These are phyloP conservation scores for Leishmania tropica DNA, from an alignment of 208 protist genomes.

Conservation along the genomic window DNA sequence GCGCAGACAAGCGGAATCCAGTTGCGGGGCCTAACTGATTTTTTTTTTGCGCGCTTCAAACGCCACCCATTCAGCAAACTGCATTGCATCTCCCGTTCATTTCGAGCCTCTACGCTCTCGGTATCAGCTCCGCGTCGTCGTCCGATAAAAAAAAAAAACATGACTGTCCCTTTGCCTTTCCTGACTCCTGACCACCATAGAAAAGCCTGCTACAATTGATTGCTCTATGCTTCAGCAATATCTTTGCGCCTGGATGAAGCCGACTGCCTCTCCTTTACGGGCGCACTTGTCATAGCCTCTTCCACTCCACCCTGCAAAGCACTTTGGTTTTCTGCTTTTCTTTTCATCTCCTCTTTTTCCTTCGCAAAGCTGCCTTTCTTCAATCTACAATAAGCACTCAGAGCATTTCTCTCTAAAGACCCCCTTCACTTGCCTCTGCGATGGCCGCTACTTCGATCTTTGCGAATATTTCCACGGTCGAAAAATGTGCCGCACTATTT, in stretches of 20 bases:
- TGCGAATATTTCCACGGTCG: slow-evolving; percentile 43
- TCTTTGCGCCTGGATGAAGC: not conserved
- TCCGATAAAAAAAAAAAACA: not conserved
- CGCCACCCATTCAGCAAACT: not conserved
- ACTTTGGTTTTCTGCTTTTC: not conserved
- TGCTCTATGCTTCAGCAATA: not conserved
- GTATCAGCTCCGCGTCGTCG: not conserved
- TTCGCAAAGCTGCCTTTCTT: not conserved
- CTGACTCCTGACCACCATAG: not conserved
- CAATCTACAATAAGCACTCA: not conserved
- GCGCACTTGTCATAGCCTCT: not conserved
- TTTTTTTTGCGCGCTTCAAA: not conserved
- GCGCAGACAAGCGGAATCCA: not conserved
- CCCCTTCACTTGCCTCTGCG: not conserved
- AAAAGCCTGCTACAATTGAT: not conserved
- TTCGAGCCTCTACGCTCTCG: not conserved
- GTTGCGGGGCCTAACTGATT: not conserved
- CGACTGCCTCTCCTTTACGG: not conserved
- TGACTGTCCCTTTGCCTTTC: not conserved
- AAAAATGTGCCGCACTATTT: slow-evolving; percentile 69
- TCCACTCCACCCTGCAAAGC: not conserved
- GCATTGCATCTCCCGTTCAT: not conserved
- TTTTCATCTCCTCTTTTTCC: not conserved
- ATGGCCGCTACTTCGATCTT: slow-evolving; percentile 45
- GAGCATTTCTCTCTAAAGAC: not conserved